Evolutionary conservation across 106 monocot genomes (phyloP).

Genomic region (Acanthochlamys bracteata): DNA sequence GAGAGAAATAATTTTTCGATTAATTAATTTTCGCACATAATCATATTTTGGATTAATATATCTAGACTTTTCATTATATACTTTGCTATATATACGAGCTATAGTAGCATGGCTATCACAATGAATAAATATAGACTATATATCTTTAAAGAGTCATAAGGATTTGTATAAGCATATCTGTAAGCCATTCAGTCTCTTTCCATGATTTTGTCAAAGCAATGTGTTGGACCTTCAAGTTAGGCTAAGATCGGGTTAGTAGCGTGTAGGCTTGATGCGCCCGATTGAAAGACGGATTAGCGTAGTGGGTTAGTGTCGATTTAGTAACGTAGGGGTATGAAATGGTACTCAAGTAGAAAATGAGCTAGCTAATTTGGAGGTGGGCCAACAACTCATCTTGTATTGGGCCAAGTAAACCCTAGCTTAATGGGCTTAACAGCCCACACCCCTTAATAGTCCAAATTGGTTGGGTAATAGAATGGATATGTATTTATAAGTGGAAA

Average conservation of each 20-base stretch:
- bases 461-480: too few relatives aligned
- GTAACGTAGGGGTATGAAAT: too few relatives aligned
- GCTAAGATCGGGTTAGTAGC: too few relatives aligned
- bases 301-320: too few relatives aligned
- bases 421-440: too few relatives aligned
- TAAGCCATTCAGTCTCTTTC: slow-evolving; percentile 7
- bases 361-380: too few relatives aligned
- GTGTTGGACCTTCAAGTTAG: background rate
- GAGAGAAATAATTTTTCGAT: background rate
- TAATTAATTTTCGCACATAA: background rate
- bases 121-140: background rate
- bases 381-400: too few relatives aligned
- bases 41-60: slow-evolving; percentile 7
- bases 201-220: background rate
- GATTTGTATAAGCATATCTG: slow-evolving; percentile 7
- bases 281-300: background rate
- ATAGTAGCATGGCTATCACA: slow-evolving; percentile 9
- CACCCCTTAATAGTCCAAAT: too few relatives aligned
- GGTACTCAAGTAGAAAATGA: too few relatives aligned
- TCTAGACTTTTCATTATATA: slow-evolving; percentile 15
- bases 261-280: background rate
- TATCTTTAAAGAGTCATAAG: background rate
- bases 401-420: too few relatives aligned
- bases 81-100: background rate
- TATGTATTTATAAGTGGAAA: too few relatives aligned